Base-by-base conservation (phyloP, 2,329 filamentous ascomycete species). In the Sporothrix humicola region DNA sequence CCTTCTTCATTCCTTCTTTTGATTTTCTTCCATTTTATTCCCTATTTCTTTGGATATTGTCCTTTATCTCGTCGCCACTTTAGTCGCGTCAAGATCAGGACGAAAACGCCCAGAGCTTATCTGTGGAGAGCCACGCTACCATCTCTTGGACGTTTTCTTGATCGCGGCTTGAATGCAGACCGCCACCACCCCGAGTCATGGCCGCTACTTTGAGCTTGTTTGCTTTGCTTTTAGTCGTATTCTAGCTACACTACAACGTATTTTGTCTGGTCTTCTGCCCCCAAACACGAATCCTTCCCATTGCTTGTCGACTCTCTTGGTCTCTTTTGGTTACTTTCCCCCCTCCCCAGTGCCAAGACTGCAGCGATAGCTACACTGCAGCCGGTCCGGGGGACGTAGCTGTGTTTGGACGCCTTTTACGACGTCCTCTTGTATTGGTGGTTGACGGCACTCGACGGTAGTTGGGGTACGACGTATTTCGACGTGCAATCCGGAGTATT, bases 91-190 rank as follows among this genome's bases (percentile, higher is more conserved):
- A 23, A 65, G 17, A 12, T 7, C 31, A 37, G 31, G 5, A 37
- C 31, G 2, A 65, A 65, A 9, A 10, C 37, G n/a, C 61, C 42
- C 10, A 10, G 42, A 48, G 50, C 68, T 70, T 70, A 70, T 70
- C 68, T 59, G 48, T 69, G 66, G 66, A 65, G 56, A 26, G 31
- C 31, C 52, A 20, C 52, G n/a, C 10, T 52, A 15, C 13, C 6
- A 7, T 7, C 13, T 52, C 48, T 17, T 52, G n/a, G 48, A 7
- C n/a, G 5, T 2, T n/a, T 52, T n/a, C 50, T 20, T 52, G 20
- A 31, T 59, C 44, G 69, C 69, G 69, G 69, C 54, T 61, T 71
- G 54, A 46, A 59, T 71, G 69, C 69, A 71, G 20, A 50, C 69
- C 69, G 69, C 69, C 69, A 61, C 58, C 31, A 44, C 13, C 26